phyloP scores from a whole-genome alignment of 2,329 filamentous ascomycete genomes.

The Monilinia vaccinii-corymbosi region DNA sequence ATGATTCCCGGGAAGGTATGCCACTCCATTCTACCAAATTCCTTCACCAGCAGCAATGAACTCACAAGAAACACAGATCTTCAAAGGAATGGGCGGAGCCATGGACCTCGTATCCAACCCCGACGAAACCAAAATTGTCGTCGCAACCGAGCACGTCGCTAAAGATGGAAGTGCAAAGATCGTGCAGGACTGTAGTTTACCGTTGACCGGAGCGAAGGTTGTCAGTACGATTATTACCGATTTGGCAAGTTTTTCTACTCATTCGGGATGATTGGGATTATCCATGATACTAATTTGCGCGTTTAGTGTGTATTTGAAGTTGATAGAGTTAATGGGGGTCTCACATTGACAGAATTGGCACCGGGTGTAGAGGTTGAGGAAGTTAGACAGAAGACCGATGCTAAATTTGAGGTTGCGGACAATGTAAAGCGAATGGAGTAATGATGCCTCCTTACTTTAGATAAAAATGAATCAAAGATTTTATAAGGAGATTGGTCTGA shows the following conservation, averaged over 20 bases:
- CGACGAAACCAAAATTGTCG: conserved; percentile 61
- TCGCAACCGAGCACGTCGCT: conserved; percentile 59
- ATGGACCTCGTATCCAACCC: conserved; percentile 67
- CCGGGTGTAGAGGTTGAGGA: conserved; percentile 60
- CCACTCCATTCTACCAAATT: background rate
- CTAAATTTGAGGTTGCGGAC: conserved; percentile 54
- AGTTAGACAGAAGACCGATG: conserved; percentile 60
- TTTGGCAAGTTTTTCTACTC: conserved; percentile 41
- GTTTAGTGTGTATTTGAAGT: conserved; percentile 62
- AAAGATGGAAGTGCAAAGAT: conserved; percentile 61
- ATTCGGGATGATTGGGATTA: background rate
- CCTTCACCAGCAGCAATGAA: background rate
- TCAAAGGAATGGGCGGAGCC: conserved; percentile 78
- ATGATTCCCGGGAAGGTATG: conserved; percentile 81
- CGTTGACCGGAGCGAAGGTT: conserved; percentile 54
- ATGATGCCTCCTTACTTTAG: background rate
- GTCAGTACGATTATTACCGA: conserved; percentile 68
- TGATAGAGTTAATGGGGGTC: conserved; percentile 48
- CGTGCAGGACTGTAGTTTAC: conserved; percentile 53
- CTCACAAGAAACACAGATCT: conserved; percentile 22
- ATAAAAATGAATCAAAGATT: background rate
- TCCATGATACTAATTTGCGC: background rate
- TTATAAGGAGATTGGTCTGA: too few relatives aligned
- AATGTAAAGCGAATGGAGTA: conserved; percentile 41
- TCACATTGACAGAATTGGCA: conserved; percentile 63